A percentile compares a stretch with the other conserved stretches of the same genome.
These are phyloP conservation scores for Fallopia convolvulus DNA, from an alignment of 148 eudicot species.

Conservation along the genomic window DNA sequence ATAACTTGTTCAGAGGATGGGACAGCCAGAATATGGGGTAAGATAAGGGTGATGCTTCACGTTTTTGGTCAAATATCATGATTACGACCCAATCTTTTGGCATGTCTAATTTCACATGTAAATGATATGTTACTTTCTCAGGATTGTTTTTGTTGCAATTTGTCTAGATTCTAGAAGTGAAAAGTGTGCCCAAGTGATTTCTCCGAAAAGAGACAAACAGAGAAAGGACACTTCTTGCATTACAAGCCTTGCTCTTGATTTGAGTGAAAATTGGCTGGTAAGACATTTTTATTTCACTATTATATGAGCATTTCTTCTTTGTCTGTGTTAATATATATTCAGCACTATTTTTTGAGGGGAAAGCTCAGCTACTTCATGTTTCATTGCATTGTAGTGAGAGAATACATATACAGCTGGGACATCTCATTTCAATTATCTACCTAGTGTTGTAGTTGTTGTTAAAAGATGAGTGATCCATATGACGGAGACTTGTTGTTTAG, in stretches of 20 bases:
- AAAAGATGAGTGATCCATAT: not conserved
- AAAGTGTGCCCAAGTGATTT: slow-evolving; percentile 64
- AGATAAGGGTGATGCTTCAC: slow-evolving; percentile 11
- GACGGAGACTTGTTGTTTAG: not conserved
- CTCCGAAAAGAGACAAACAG: slow-evolving; percentile 42
- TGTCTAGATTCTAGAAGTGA: slow-evolving; percentile 65
- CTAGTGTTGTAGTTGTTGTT: not conserved
- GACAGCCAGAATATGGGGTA: slow-evolving; percentile 95
- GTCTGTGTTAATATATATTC: not conserved
- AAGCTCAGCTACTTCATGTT: not conserved
- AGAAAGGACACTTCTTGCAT: slow-evolving; percentile 40
- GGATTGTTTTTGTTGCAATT: slow-evolving; percentile 10
- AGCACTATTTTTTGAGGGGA: no score
- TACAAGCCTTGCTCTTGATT: slow-evolving; percentile 85
- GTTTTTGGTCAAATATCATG: not conserved
- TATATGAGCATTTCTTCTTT: not conserved
- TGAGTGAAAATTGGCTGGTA: slow-evolving; percentile 99
- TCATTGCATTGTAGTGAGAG: not conserved
- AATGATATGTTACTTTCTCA: not conserved
- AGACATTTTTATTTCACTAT: not conserved
- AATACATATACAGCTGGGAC: not conserved
- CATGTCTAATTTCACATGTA: not conserved
- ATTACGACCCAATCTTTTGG: not conserved
- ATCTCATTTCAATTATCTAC: not conserved
- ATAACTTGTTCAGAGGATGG: slow-evolving; percentile 98